These are phyloP conservation scores for Tulasnella sp. DNA, from an alignment of 768 basidiomycete genomes.

Conservation along the genomic window DNA sequence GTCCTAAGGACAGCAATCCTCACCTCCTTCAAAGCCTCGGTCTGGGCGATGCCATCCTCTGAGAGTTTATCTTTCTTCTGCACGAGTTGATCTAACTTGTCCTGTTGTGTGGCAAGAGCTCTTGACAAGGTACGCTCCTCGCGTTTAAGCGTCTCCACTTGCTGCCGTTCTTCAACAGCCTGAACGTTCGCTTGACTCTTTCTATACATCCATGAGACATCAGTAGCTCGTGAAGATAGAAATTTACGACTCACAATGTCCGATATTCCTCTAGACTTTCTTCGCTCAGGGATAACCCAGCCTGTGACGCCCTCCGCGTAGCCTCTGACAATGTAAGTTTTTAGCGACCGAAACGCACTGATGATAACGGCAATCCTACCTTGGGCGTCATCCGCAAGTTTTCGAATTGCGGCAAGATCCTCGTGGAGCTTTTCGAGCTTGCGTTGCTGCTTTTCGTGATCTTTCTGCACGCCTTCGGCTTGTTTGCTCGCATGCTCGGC, in stretches of 20 bases:
- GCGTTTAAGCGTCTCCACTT: slow-evolving; percentile 64
- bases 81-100: slow-evolving; percentile 54
- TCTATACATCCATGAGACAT: slow-evolving; percentile 29
- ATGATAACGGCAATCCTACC: slow-evolving; percentile 43
- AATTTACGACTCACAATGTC: slow-evolving; percentile 42
- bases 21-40: slow-evolving; percentile 49
- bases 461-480: slow-evolving; percentile 51
- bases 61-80: slow-evolving; percentile 44
- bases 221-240: too few species aligned
- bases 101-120: slow-evolving; percentile 49
- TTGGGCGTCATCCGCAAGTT: slow-evolving; percentile 65
- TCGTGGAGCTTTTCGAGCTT: slow-evolving; percentile 45
- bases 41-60: slow-evolving; percentile 41
- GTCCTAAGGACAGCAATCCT: slow-evolving; percentile 12
- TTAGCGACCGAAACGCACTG: background rate
- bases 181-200: slow-evolving; percentile 69
- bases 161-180: slow-evolving; percentile 79
- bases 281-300: slow-evolving; percentile 68
- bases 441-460: slow-evolving; percentile 38
- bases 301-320: slow-evolving; percentile 56
- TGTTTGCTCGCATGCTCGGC: slow-evolving; percentile 54
- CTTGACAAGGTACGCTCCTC: slow-evolving; percentile 69
- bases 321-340: slow-evolving; percentile 62
- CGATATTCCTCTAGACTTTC: slow-evolving; percentile 83
- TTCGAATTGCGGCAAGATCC: slow-evolving; percentile 56